Evolutionary conservation across 1,139 yeast species (phyloP), one percentile per base, ranked within the genome.

Genomic region (Pichia sp.): DNA sequence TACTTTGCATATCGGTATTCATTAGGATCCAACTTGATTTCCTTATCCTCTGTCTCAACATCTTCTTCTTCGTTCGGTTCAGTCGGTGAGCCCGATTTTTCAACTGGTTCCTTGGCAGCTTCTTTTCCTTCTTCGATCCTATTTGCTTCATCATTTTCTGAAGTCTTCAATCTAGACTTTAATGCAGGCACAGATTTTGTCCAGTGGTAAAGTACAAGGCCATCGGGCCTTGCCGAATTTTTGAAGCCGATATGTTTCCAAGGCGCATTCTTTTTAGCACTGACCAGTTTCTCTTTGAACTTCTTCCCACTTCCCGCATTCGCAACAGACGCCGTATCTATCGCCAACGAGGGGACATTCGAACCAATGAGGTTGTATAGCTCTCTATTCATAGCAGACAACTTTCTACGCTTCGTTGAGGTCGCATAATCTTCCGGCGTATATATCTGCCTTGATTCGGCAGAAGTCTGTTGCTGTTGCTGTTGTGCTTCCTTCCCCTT

Each of bases 331-430:
- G 48, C 51, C n/a, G 61, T 59, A 10, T 80, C 77, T 7, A 80
- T 76, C n/a, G 80, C 73, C 2, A 91, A 82, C 1, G 99, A 95
- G 0, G 99, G 97, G 1, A 96, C 84, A 69, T 90, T 91, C 45
- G 95, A 93, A 1, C 99, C 99, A 45, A 95, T 74, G 57, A 95
- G 76, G 63, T 87, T 87, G 70, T 87, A 92, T 53, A 93, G 75
- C 68, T 93, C 99, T 61, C 99, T 78, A 60, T 90, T 95, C 83
- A 93, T 87, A 24, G 97, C 97, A 17, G 89, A 65, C 17, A 62
- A 56, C 53, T 65, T 67, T 34, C 63, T 61, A 58, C 61, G 63
- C 53, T 67, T 65, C 27, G 59, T 56, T 16, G 49, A 50, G 9
- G 61, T 55, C 6, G 62, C 61, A 52, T 52, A 57, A 14, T 58